Evolutionary conservation across 257 asterid species (phyloP).

Genomic region (Paulownia fortunei): DNA sequence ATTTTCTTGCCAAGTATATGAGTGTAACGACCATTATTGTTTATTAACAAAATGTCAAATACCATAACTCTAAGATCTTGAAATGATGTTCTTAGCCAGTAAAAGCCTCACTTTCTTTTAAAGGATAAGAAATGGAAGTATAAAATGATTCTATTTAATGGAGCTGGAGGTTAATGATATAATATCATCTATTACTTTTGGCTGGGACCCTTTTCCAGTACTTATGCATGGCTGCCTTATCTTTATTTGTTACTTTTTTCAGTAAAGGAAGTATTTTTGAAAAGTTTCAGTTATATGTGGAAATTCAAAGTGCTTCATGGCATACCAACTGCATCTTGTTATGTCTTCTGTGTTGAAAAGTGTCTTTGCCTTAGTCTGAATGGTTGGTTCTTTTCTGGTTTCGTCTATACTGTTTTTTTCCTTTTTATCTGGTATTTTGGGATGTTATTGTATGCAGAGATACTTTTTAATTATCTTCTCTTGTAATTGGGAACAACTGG

Average conservation of each 20-base stretch:
- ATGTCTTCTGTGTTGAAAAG: not conserved
- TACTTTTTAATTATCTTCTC: not conserved
- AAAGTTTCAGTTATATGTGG: not conserved
- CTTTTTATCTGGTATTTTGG: not conserved
- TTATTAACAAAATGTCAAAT: not conserved
- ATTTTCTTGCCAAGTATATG: not conserved
- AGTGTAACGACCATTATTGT: not conserved
- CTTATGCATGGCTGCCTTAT: not conserved
- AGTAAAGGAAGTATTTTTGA: not conserved
- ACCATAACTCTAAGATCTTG: not conserved
- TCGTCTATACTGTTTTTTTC: not conserved
- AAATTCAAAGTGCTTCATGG: constrained; percentile 1
- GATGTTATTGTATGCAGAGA: not conserved
- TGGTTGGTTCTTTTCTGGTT: not conserved
- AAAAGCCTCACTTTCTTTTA: not conserved
- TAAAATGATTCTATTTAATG: not conserved
- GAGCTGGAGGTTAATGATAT: not conserved
- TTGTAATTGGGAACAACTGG: not conserved
- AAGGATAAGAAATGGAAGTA: not conserved
- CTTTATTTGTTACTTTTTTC: not conserved
- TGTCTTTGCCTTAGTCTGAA: not conserved
- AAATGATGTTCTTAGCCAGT: not conserved
- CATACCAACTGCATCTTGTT: constrained; percentile 12
- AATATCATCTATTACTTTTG: not conserved
- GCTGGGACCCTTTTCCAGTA: not conserved